These are phyloP conservation scores for Amanita polypyramis DNA, from an alignment of 768 basidiomycete species.

Conservation along the genomic window DNA sequence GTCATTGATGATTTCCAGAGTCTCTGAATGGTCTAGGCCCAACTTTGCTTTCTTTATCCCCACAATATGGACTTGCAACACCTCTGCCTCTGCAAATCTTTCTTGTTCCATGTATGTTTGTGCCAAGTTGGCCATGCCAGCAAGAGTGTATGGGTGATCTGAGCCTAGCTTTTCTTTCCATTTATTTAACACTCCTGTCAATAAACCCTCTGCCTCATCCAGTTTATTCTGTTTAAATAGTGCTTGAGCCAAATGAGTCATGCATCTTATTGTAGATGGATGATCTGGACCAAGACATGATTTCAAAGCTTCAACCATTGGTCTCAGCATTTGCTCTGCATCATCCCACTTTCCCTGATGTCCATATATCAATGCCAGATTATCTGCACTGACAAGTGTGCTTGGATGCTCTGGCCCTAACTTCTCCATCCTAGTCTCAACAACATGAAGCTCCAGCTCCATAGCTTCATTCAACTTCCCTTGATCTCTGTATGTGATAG, in stretches of 20 bases:
- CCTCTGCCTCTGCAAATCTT: background rate
- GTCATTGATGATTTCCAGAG: background rate
- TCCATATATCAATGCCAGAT: slow-evolving; percentile 5
- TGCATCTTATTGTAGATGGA: slow-evolving; percentile 6
- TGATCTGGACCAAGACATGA: background rate
- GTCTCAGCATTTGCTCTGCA: slow-evolving; percentile 4
- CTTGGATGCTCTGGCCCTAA: background rate
- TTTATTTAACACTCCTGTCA: background rate
- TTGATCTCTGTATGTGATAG: background rate
- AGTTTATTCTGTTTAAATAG: background rate
- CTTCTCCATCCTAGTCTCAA: background rate
- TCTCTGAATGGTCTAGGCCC: background rate
- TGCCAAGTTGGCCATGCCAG: background rate
- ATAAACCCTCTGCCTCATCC: slow-evolving; percentile 1
- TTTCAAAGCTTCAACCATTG: slow-evolving; percentile 1
- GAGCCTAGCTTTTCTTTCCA: background rate
- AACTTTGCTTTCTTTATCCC: background rate
- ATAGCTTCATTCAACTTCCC: background rate
- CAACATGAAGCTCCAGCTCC: background rate
- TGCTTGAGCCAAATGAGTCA: background rate
- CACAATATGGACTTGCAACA: background rate
- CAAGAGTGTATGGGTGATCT: background rate
- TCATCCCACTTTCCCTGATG: slow-evolving; percentile 4
- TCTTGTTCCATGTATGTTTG: background rate
- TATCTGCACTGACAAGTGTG: background rate